phyloP scores from a whole-genome alignment of 2,329 filamentous ascomycete genomes.

The Colletotrichum magnum region DNA sequence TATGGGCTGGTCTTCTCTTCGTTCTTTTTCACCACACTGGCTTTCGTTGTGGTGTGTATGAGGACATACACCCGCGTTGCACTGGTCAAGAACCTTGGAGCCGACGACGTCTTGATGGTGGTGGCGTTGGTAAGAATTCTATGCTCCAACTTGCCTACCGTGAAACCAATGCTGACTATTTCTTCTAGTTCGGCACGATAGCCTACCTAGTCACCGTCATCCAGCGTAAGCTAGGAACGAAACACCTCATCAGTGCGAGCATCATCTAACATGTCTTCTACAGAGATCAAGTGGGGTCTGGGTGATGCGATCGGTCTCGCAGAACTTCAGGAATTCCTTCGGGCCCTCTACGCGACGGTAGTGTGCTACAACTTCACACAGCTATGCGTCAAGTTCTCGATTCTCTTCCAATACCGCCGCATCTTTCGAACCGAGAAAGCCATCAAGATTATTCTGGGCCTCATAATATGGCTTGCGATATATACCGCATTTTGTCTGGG shows the following conservation, averaged over 20 bases:
- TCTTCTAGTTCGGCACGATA: neutral
- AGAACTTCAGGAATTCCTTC: slow-evolving; percentile 42
- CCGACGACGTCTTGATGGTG: slow-evolving; percentile 33
- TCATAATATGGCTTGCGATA: slow-evolving; percentile 43
- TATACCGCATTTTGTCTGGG: slow-evolving; percentile 44
- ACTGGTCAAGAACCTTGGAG: slow-evolving; percentile 37
- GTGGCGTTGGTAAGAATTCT: slow-evolving; percentile 37
- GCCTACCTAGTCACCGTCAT: neutral
- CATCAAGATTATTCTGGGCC: slow-evolving; percentile 42
- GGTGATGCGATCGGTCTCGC: slow-evolving; percentile 40
- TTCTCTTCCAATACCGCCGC: slow-evolving; percentile 47
- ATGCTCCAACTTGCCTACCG: neutral
- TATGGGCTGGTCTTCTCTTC: slow-evolving; percentile 38
- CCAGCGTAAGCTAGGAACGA: neutral
- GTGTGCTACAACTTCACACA: slow-evolving; percentile 46
- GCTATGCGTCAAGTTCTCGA: slow-evolving; percentile 47
- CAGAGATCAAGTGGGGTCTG: slow-evolving; percentile 45
- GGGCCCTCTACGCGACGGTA: slow-evolving; percentile 44
- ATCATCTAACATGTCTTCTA: neutral
- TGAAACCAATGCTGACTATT: neutral
- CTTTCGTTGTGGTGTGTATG: slow-evolving; percentile 34
- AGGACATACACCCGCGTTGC: slow-evolving; percentile 37
- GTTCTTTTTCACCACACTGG: slow-evolving; percentile 42
- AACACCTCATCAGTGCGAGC: neutral
- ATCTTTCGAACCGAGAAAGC: slow-evolving; percentile 45